Conservation (phyloP, 306 rosid genomes). For the Neltuma alba region DNA sequence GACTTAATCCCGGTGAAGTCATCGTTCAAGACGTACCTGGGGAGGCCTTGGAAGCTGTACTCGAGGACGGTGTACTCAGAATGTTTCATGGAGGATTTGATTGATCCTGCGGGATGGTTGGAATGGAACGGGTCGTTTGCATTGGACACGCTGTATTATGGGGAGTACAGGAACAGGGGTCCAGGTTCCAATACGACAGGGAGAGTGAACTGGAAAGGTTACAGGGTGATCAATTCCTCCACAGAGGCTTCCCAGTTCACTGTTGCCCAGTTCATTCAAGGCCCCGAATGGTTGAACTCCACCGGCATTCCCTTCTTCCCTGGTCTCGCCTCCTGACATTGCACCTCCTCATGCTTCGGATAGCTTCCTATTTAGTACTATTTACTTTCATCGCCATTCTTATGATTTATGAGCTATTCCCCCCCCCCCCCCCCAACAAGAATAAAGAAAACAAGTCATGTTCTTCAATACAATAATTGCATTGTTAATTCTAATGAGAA, state of each 20-base stretch:
- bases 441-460: background rate
- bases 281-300: slow-evolving; percentile 64
- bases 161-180: slow-evolving; percentile 70
- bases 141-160: slow-evolving; percentile 62
- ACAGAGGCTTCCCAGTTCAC: slow-evolving; percentile 67
- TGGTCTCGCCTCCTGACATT: slow-evolving; percentile 9
- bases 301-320: slow-evolving; percentile 55
- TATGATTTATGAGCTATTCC: background rate
- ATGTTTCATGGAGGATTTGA: slow-evolving; percentile 57
- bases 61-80: slow-evolving; percentile 63
- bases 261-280: slow-evolving; percentile 58
- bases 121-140: slow-evolving; percentile 85
- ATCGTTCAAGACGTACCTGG: too few relatives aligned
- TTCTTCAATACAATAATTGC: background rate
- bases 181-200: slow-evolving; percentile 65
- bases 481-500: too few relatives aligned
- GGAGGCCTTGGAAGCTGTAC: too few relatives aligned
- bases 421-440: background rate
- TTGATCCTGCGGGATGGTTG: slow-evolving; percentile 76
- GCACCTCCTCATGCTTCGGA: background rate
- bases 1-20: too few relatives aligned
- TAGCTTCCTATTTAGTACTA: too few relatives aligned
- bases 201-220: slow-evolving; percentile 73
- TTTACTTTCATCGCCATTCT: too few relatives aligned
- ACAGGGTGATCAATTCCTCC: slow-evolving; percentile 56